A percentile compares a stretch with the other conserved stretches of the same genome.
These are phyloP conservation scores for Chenopodium suecicum DNA, from an alignment of 148 eudicot species.

Conservation along the genomic window DNA sequence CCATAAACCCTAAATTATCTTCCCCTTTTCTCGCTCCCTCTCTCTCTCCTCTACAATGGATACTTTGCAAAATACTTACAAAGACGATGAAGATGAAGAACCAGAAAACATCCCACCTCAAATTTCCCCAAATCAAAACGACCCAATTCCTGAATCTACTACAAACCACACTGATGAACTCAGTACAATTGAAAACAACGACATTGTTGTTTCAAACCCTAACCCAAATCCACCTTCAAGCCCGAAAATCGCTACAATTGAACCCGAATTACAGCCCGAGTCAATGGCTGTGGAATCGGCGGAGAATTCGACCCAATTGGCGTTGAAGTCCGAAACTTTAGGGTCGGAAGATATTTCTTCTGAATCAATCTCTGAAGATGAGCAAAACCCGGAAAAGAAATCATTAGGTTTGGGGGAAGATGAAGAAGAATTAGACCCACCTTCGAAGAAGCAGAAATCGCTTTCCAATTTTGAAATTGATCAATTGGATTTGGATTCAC, in stretches of 20 bases:
- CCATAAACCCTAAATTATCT: neutral
- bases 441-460: slow-evolving; percentile 19
- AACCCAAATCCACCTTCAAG: slow-evolving; percentile 6
- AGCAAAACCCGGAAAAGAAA: slow-evolving; percentile 23
- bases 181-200: neutral
- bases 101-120: neutral
- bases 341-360: slow-evolving; percentile 23
- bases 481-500: neutral
- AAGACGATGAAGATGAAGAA: slow-evolving; percentile 23
- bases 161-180: neutral
- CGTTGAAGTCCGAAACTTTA: slow-evolving; percentile 2
- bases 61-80: slow-evolving; percentile 31
- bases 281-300: slow-evolving; percentile 1
- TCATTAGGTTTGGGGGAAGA: slow-evolving; percentile 16
- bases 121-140: neutral
- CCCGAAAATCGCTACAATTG: neutral
- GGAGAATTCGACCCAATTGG: neutral
- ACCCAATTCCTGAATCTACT: neutral
- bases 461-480: slow-evolving; percentile 10
- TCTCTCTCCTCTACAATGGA: slow-evolving; percentile 23
- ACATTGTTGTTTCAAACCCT: neutral
- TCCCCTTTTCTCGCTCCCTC: neutral
- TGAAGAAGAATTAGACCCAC: slow-evolving; percentile 4
- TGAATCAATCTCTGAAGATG: slow-evolving; percentile 33
- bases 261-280: slow-evolving; percentile 7